Conservation (phyloP, 306 rosid species). For the Gynostemma pentaphyllum region DNA sequence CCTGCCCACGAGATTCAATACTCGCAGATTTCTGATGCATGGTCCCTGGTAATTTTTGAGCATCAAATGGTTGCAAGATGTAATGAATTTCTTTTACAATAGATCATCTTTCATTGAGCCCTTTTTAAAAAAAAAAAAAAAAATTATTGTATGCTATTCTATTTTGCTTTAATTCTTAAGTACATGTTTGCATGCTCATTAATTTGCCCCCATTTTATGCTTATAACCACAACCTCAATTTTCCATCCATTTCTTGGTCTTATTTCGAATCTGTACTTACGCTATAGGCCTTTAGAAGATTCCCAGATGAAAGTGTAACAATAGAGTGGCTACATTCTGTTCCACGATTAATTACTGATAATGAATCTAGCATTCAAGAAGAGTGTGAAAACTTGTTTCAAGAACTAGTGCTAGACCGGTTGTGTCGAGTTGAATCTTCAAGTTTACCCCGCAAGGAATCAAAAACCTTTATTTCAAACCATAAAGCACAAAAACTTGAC, state of each 20-base stretch:
- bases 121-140: too few species aligned
- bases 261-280: not conserved
- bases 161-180: not conserved
- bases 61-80: not conserved
- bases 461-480: not conserved
- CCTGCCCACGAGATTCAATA: too few species aligned
- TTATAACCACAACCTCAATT: not conserved
- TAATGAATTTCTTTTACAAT: not conserved
- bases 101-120: not conserved
- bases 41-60: not conserved
- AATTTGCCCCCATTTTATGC: not conserved
- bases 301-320: slow-evolving; percentile 51
- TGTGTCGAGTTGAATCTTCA: slow-evolving; percentile 33
- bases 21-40: too few species aligned
- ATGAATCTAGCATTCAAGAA: slow-evolving; percentile 90
- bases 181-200: not conserved
- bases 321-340: slow-evolving; percentile 86
- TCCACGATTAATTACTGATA: slow-evolving; percentile 69
- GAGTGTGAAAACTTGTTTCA: slow-evolving; percentile 80
- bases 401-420: slow-evolving; percentile 74
- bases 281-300: slow-evolving; percentile 65
- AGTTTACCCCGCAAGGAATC: slow-evolving; percentile 20
- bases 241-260: slow-evolving; percentile 9
- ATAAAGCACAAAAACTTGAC: slow-evolving; percentile 23
- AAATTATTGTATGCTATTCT: not conserved